These are phyloP conservation scores for Aureobasidium uvarum DNA, from an alignment of 2,329 filamentous ascomycete genomes.

Conservation along the genomic window DNA sequence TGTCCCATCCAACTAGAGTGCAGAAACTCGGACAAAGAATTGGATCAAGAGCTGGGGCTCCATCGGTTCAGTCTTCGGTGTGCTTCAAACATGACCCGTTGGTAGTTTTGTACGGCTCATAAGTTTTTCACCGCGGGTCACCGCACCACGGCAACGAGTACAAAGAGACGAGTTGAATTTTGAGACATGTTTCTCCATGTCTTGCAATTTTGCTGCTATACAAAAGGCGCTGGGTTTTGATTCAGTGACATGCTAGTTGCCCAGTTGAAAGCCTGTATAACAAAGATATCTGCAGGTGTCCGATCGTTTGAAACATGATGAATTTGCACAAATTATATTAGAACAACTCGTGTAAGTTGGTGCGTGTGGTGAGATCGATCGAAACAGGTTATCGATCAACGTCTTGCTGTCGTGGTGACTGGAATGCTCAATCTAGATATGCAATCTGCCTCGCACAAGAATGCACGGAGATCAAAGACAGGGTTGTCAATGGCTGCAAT, in stretches of 20 bases:
- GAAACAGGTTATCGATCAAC: conserved; percentile 20
- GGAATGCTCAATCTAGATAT: conserved; percentile 18
- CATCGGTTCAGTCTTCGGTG: too few species aligned
- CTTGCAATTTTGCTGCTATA: not conserved
- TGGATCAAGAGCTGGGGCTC: not conserved
- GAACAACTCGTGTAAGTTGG: not conserved
- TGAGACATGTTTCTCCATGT: not conserved
- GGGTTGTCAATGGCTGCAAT: not conserved
- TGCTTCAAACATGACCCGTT: not conserved
- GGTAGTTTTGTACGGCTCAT: not conserved
- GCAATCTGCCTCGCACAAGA: conserved; percentile 12
- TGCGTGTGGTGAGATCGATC: conserved; percentile 5
- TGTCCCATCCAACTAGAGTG: not conserved
- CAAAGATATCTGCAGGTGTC: not conserved
- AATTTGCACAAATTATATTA: not conserved
- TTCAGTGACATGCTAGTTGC: not conserved
- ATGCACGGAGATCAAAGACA: not conserved
- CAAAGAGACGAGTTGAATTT: not conserved
- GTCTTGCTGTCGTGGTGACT: conserved; percentile 24
- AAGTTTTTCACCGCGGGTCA: not conserved
- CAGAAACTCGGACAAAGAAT: not conserved
- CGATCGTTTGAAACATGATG: not conserved
- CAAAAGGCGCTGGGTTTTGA: not conserved
- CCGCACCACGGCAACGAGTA: not conserved
- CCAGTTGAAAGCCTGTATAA: not conserved